These are phyloP conservation scores for Crithidia bombi DNA, from an alignment of 208 protist genomes.

Conservation along the genomic window DNA sequence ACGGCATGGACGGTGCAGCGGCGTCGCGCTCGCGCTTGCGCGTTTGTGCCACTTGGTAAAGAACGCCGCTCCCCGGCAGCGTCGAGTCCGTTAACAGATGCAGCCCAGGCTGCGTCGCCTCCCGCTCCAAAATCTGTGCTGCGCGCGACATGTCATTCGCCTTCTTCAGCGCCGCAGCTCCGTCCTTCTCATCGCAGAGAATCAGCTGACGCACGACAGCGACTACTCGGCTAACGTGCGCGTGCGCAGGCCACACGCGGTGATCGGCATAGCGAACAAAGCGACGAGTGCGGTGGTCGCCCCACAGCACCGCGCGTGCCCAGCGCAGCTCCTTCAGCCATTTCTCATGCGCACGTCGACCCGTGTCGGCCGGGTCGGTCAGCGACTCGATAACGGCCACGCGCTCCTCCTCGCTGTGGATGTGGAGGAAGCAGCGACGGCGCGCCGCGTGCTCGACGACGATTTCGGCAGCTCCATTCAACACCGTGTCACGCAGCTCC, in stretches of 20 bases:
- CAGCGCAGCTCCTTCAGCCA: slow-evolving; percentile 53
- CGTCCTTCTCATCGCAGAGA: slow-evolving; percentile 38
- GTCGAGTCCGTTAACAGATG: slow-evolving; percentile 57
- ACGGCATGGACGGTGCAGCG: slow-evolving; percentile 28
- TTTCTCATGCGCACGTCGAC: slow-evolving; percentile 33
- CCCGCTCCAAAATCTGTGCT: slow-evolving; percentile 41
- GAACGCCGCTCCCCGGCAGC: slow-evolving; percentile 42
- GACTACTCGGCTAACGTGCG: slow-evolving; percentile 43
- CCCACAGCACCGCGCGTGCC: slow-evolving; percentile 58
- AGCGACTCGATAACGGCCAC: slow-evolving; percentile 26
- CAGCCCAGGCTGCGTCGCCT: slow-evolving; percentile 56
- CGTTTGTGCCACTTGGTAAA: slow-evolving; percentile 36
- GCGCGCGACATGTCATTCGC: slow-evolving; percentile 45
- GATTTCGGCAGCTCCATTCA: slow-evolving; percentile 58
- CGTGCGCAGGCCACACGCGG: slow-evolving; percentile 60
- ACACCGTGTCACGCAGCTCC: slow-evolving; percentile 40
- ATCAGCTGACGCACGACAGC: slow-evolving; percentile 56
- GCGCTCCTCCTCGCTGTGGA: slow-evolving; percentile 75
- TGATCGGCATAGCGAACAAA: slow-evolving; percentile 51
- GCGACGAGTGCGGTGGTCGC: slow-evolving; percentile 37
- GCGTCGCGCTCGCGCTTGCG: slow-evolving; percentile 31
- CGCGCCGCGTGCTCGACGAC: slow-evolving; percentile 48
- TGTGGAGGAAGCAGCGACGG: slow-evolving; percentile 55
- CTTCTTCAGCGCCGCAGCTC: slow-evolving; percentile 24
- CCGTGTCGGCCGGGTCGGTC: not conserved